Base-by-base conservation (phyloP, 2,329 filamentous ascomycete genomes). In the Berkeleyomyces basicola region DNA sequence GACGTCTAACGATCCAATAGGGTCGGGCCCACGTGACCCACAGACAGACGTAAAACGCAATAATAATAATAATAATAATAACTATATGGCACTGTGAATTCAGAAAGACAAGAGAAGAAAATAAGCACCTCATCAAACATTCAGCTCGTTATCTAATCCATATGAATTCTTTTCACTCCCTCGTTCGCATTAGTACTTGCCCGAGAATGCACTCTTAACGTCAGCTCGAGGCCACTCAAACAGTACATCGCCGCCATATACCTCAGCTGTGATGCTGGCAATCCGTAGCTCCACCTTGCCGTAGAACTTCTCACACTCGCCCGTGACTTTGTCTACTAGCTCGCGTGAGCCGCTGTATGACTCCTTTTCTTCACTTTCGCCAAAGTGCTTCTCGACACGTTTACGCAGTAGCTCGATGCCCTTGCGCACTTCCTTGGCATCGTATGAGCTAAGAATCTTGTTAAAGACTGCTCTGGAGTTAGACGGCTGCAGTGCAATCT, bases 381-480 rank as follows among this genome's bases (percentile, higher is more conserved):
- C 90, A 77, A 97, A 97, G 73, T 97, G 92, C 76, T 97, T 99
- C 74, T 97, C 92, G 0, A 97, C 88, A 59, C 92, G 82, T 76
- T 95, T 96, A 69, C 86, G 86, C 67, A 97, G 78, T 61, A 88
- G 82, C 69, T 96, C 90, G 67, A 96, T 86, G n/a, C 92, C 91
- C 71, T 91, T 90, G 67, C 87, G 82, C 51, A 96, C 82, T 73
- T 96, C 90, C 71, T 88, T 91, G 23, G 79, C 78, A 72, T 97
- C 92, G 72, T 93, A 88, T 53, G 81, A 80, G 63, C 86, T 80
- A 42, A 96, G 78, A 3, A 96, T 76, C 75, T 96, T 96, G 78
- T 91, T 92, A 71, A 93, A 95, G 3, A 87, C 83, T 4, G 79
- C 78, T 70, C 89, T 90, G 37, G 84, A 87, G 75, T 96, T 93